Conservation (phyloP, 2,329 filamentous ascomycete genomes). For the Exophiala calicioides region DNA sequence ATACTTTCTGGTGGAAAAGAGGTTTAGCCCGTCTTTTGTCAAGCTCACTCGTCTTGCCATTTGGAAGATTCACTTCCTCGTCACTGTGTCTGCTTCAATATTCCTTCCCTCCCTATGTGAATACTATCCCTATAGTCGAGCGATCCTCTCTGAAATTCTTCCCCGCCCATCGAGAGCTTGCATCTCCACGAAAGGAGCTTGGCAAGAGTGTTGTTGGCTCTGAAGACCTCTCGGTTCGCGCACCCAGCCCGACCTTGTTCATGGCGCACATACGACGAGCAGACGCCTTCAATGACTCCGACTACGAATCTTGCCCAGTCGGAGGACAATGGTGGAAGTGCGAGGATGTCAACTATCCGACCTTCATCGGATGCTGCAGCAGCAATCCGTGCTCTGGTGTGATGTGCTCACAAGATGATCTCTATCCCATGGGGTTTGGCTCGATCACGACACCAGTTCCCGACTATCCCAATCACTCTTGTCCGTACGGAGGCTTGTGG, state of each 20-base stretch:
- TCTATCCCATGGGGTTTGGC: slow-evolving; percentile 21
- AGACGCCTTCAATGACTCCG: slow-evolving; percentile 14
- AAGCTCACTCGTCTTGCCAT: too few relatives aligned
- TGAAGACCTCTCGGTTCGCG: too few relatives aligned
- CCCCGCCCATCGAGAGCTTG: too few relatives aligned
- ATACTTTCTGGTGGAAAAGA: too few relatives aligned
- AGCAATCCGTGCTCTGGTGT: slow-evolving; percentile 30
- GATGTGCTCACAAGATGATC: slow-evolving; percentile 15
- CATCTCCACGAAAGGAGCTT: too few relatives aligned
- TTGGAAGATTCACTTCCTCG: too few relatives aligned
- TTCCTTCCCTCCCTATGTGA: too few relatives aligned
- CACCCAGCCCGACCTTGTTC: neutral
- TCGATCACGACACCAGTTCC: slow-evolving; percentile 14
- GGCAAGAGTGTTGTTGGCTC: too few relatives aligned
- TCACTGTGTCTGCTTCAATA: too few relatives aligned
- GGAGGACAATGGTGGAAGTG: slow-evolving; percentile 32
- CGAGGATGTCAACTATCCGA: slow-evolving; percentile 25
- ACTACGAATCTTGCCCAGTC: slow-evolving; percentile 27
- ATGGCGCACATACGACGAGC: slow-evolving; percentile 17
- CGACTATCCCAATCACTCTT: slow-evolving; percentile 22
- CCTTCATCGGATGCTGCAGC: slow-evolving; percentile 33
- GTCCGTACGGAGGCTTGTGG: slow-evolving; percentile 22
- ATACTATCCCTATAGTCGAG: too few relatives aligned
- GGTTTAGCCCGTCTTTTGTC: too few relatives aligned
- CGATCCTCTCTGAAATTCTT: too few relatives aligned